A percentile compares a stretch with the other conserved stretches of the same genome.
These are phyloP conservation scores for Tricholoma saponaceum DNA, from an alignment of 768 basidiomycete species.

Conservation along the genomic window DNA sequence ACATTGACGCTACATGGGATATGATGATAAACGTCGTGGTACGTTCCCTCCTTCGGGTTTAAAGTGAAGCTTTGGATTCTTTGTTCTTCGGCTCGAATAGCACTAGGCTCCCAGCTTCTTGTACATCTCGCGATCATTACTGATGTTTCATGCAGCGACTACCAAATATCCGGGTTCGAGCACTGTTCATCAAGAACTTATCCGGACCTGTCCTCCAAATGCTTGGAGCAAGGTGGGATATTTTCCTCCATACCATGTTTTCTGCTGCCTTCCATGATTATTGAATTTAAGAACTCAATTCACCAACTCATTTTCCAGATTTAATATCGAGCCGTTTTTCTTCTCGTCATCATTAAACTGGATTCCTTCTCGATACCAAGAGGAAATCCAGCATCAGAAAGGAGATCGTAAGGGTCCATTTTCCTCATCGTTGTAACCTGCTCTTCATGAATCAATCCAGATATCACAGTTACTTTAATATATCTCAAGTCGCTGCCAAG, in stretches of 20 bases:
- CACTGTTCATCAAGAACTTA: conserved; percentile 50
- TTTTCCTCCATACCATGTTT: not conserved
- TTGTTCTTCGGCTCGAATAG: no score
- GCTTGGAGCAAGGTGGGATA: conserved; percentile 50
- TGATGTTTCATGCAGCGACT: conserved; percentile 23
- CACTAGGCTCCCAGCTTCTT: no score
- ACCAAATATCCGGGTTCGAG: conserved; percentile 38
- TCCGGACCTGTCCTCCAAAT: conserved; percentile 53
- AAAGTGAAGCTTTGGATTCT: not conserved
- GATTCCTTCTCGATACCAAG: conserved; percentile 66
- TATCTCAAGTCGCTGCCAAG: conserved; percentile 41
- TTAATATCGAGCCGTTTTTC: conserved; percentile 62
- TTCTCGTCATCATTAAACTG: conserved; percentile 64
- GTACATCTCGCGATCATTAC: not conserved
- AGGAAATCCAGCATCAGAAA: conserved; percentile 30
- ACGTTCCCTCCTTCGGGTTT: conserved; percentile 11
- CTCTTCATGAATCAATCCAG: conserved; percentile 22
- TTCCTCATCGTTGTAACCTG: not conserved
- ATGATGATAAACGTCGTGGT: conserved; percentile 29
- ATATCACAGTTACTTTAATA: conserved; percentile 54
- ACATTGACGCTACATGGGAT: conserved; percentile 34
- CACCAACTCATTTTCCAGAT: conserved; percentile 26
- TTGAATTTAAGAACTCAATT: not conserved
- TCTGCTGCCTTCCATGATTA: not conserved
- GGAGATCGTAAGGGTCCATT: conserved; percentile 50